Base-by-base conservation (phyloP, 495 filamentous ascomycete species). In the Aspergillus panamensis region DNA sequence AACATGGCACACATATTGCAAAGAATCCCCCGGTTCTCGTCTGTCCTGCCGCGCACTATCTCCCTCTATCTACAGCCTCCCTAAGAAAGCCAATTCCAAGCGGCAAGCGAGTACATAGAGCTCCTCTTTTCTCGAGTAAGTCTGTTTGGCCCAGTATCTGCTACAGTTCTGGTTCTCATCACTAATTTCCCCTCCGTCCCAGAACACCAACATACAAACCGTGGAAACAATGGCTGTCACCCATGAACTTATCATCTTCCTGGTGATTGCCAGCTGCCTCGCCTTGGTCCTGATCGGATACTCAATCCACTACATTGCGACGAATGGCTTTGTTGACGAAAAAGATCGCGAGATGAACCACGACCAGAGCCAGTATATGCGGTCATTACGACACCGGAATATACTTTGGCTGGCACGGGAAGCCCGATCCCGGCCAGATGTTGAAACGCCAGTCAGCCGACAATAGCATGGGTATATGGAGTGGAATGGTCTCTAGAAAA, bases 331-430 rank as follows among this genome's bases (percentile, higher is more conserved):
- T 19, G 32, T 37, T 6, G 43, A 55, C 3, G 20, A 49, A 2
- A 13, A 29, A 12, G 17, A 51, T 0, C 35, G 16, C 0, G 65
- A 67, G 9, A 58, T 66, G 43, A 39, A 53, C 13, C 14, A 47
- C 6, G 67, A 70, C 8, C 67, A 70, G 44, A 48, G 42, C 3
- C 33, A 58, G 35, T 70, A 70, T 32, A 66, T 70, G 67, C 55
- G 65, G 7, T 33, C 64, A n/a, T 21, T 67, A 13, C 61, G 67
- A 13, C 40, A 56, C 3, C 57, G 58, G 32, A 62, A 63, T 48
- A 12, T 65, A 1, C 3, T 48, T 8, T 65, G 58, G 58, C 37
- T 65, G 48, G 55, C 53, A 12, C 33, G 62, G 3, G 62, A 65
- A 8, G 50, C 54, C 14, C 51, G 58, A 5, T 2, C 14, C 33